Evolutionary conservation across 139 green algal species (phyloP).

Genomic region (Micractinium sp.): DNA sequence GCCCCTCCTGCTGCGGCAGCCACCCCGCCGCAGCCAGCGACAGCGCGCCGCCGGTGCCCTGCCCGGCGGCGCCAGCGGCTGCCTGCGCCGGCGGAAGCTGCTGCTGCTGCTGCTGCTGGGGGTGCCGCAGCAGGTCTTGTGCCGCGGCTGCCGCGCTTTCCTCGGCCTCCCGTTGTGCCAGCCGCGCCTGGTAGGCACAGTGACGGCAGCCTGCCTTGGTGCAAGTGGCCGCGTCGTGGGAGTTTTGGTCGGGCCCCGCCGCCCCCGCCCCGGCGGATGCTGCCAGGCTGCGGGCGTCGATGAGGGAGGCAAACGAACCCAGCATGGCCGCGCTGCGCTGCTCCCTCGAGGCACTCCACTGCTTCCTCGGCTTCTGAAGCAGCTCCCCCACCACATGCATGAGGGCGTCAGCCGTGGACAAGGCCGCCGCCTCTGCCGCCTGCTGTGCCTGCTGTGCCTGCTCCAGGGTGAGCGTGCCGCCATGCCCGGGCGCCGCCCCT

Average conservation of each 20-base stretch:
- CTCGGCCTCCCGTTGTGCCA: not conserved
- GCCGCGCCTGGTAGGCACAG: constrained; percentile 8
- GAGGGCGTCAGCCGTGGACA: no score
- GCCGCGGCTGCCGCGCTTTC: not conserved
- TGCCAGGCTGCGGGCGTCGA: not conserved
- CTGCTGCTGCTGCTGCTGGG: not conserved
- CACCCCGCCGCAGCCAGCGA: no score
- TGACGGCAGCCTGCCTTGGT: not conserved
- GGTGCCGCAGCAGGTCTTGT: not conserved
- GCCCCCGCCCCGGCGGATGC: not conserved
- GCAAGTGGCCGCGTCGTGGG: not conserved
- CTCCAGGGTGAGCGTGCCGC: no score
- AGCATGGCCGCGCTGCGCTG: not conserved
- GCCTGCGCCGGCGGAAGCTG: not conserved
- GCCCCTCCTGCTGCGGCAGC: not conserved
- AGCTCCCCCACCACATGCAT: no score
- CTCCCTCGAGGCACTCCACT: not conserved
- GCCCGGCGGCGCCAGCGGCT: not conserved
- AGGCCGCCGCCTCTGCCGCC: no score
- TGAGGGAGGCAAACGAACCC: not conserved
- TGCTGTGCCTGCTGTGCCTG: no score
- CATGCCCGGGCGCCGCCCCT: not conserved
- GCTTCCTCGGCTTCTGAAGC: no score
- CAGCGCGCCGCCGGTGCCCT: no score
- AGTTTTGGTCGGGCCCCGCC: not conserved